Evolutionary conservation across 164 flowering plant species (phyloP).

Genomic region (Tetracentron sinense): DNA sequence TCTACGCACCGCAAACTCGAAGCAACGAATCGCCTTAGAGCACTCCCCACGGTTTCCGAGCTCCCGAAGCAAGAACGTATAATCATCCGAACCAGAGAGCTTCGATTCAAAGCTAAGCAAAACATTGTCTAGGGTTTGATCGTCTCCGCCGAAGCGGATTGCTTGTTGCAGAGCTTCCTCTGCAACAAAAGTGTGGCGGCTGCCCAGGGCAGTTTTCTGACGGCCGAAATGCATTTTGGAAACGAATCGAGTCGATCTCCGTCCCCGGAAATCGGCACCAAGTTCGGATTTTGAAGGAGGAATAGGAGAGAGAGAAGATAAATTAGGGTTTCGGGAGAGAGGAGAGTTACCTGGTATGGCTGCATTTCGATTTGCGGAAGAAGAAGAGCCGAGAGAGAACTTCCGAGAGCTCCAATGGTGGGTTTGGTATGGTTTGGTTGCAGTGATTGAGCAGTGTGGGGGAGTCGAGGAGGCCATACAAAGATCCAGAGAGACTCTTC

Average conservation of each 20-base stretch:
- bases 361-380: constrained; percentile 24
- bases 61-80: constrained; percentile 4
- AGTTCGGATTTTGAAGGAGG: constrained; percentile 44
- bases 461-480: constrained; percentile 73
- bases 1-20: neutral
- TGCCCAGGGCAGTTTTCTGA: neutral
- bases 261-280: constrained; percentile 68
- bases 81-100: neutral
- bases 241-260: neutral
- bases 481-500: neutral
- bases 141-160: constrained; percentile 1
- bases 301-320: constrained; percentile 30
- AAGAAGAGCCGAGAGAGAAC: constrained; percentile 30
- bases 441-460: constrained; percentile 60
- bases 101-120: constrained; percentile 13
- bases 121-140: neutral
- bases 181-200: constrained; percentile 39
- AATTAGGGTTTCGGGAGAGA: constrained; percentile 15
- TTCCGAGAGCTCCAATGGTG: constrained; percentile 29
- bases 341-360: constrained; percentile 9
- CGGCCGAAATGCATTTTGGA: neutral
- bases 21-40: neutral
- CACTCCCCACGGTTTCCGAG: constrained; percentile 2
- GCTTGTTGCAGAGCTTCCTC: neutral
- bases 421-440: constrained; percentile 48